A percentile compares a stretch with the other conserved stretches of the same genome.
Evolutionary conservation across 306 rosid species (phyloP).

Genomic region (Ochetophila trinervis): DNA sequence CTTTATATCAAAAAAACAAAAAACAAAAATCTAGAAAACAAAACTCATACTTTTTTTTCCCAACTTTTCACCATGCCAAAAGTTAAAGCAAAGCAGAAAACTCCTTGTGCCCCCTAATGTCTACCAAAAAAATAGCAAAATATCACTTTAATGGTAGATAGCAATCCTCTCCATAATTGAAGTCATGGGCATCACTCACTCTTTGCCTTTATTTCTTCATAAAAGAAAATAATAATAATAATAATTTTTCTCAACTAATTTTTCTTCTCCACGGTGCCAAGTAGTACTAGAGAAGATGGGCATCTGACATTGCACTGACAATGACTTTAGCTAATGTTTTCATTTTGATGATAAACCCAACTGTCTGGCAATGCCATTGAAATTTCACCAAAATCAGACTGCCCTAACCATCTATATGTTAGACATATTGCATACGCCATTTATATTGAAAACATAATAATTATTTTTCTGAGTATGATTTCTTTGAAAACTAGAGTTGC

Average conservation of each 20-base stretch:
- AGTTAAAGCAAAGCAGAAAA: not conserved
- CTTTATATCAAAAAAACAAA: not conserved
- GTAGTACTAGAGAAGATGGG: constrained; percentile 27
- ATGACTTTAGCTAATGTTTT: constrained; percentile 32
- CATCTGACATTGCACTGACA: constrained; percentile 45
- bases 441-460: not conserved
- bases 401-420: constrained; percentile 28
- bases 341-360: constrained; percentile 32
- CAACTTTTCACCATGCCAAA: not conserved
- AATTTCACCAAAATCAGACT: constrained; percentile 30
- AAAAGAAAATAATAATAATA: not conserved
- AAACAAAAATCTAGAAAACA: too few species aligned
- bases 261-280: constrained; percentile 28
- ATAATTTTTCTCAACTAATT: constrained; percentile 4
- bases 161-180: constrained; percentile 4
- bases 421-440: constrained; percentile 37
- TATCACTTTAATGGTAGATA: constrained; percentile 2
- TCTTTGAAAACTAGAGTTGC: constrained; percentile 15
- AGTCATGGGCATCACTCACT: not conserved
- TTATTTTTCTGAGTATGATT: constrained; percentile 17
- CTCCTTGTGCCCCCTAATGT: constrained; percentile 2
- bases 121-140: constrained; percentile 2
- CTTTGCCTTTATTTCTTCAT: not conserved
- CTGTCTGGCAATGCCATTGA: constrained; percentile 32
- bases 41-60: too few species aligned